Evolutionary conservation across 768 basidiomycete species (phyloP).

Genomic region (Pilatotrama ljubarskyi): DNA sequence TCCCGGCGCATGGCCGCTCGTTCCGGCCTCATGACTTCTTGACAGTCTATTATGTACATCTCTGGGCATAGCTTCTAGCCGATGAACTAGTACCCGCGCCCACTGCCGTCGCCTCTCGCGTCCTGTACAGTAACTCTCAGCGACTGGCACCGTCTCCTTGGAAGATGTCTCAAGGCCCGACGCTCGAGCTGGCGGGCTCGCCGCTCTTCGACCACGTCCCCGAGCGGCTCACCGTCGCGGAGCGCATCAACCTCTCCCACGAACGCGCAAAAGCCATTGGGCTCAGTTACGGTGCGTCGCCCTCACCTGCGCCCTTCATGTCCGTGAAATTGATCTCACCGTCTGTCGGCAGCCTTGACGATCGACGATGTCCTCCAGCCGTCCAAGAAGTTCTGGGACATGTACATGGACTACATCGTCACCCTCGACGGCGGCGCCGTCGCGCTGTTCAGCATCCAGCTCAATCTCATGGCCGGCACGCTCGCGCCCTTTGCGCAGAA

Average conservation of each 20-base stretch:
- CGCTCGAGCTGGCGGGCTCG: no score
- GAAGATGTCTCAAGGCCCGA: no score
- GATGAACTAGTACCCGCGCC: no score
- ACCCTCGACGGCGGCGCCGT: constrained; percentile 27
- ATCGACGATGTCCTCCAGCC: constrained; percentile 27
- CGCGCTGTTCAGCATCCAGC: constrained; percentile 31
- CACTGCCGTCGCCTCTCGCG: no score
- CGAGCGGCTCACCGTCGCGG: no score
- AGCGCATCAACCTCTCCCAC: constrained; percentile 16
- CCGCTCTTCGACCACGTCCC: no score
- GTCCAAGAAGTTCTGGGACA: constrained; percentile 31
- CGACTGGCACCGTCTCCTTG: no score
- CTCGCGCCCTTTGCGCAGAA: constrained; percentile 24
- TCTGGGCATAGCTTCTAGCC: no score
- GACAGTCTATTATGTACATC: no score
- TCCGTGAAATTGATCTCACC: neutral
- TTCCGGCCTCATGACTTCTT: no score
- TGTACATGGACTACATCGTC: constrained; percentile 28
- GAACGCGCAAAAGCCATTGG: constrained; percentile 25
- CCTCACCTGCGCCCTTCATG: neutral
- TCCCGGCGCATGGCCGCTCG: no score
- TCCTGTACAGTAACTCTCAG: no score
- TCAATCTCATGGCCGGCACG: constrained; percentile 30
- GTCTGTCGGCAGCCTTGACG: constrained; percentile 16
- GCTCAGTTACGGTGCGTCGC: constrained; percentile 20